Percentiles rank a stretch among this genome's conserved stretches.
These are phyloP conservation scores for Rhodotorula sp. DNA, from an alignment of 1,284 basidiomycete genomes.

Conservation along the genomic window DNA sequence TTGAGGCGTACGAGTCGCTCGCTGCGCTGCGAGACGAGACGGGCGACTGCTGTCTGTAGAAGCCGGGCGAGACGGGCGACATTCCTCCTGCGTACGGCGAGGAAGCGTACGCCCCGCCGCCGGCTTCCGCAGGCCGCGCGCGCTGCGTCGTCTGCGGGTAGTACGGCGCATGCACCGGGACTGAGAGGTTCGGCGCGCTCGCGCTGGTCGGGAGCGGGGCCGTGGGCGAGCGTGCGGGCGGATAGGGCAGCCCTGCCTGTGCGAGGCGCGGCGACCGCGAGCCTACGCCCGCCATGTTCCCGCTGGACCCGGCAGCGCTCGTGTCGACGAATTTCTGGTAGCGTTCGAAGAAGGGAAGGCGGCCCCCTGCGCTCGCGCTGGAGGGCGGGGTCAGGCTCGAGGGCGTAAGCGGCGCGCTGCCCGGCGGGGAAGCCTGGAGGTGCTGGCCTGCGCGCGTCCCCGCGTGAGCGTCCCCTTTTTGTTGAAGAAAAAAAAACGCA, in stretches of 20 bases:
- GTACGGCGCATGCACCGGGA: background rate
- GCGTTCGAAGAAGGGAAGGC: constrained; percentile 40
- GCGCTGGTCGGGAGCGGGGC: background rate
- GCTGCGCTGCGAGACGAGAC: background rate
- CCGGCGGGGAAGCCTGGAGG: background rate
- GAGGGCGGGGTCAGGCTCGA: background rate
- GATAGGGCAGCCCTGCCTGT: background rate
- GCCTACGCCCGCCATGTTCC: background rate
- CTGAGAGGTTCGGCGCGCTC: constrained; percentile 6
- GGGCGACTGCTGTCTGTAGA: background rate
- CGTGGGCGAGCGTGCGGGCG: background rate
- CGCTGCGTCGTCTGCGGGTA: background rate
- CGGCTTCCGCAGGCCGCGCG: background rate
- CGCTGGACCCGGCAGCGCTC: background rate
- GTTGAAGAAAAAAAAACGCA: no score
- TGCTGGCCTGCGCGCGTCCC: background rate
- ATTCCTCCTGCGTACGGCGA: no score
- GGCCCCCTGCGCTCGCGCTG: constrained; percentile 6
- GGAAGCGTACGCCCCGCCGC: no score
- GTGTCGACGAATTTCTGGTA: constrained; percentile 27
- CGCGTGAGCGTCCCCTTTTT: no score
- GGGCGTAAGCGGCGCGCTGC: background rate
- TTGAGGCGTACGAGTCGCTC: background rate
- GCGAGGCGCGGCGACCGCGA: constrained; percentile 8
- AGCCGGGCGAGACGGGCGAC: no score